phyloP scores from a whole-genome alignment of 1,284 basidiomycete species.

The Ceratobasidium sp. region DNA sequence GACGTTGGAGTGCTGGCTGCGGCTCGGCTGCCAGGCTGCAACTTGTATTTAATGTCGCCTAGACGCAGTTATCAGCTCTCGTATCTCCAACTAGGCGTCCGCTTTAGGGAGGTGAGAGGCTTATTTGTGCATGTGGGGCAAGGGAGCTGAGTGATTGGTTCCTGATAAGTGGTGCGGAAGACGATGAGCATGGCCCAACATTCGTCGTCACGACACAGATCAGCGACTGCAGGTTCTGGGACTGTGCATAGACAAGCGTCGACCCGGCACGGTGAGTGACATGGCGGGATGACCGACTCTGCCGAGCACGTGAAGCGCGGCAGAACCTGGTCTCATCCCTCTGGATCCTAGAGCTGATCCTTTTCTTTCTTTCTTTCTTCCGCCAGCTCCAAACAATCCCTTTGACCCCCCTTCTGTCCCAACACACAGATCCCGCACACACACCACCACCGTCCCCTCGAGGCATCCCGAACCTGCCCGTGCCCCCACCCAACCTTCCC shows the following conservation, averaged over 20 bases:
- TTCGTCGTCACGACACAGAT: conserved; percentile 1
- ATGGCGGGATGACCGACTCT: not conserved
- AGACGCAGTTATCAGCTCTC: no score
- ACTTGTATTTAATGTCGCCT: no score
- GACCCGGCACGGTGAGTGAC: conserved; percentile 4
- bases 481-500: not conserved
- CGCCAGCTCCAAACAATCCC: not conserved
- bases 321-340: not conserved
- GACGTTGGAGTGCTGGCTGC: no score
- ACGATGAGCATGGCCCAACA: conserved; percentile 28
- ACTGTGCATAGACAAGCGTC: not conserved
- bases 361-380: not conserved
- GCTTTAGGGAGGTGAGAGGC: conserved; percentile 4
- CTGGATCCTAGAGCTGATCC: conserved; percentile 6
- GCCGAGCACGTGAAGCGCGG: conserved; percentile 6
- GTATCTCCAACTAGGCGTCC: no score
- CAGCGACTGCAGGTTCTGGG: not conserved
- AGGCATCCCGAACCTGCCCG: not conserved
- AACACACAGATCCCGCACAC: conserved; percentile 8
- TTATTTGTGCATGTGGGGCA: conserved; percentile 24
- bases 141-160: conserved; percentile 10
- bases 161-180: conserved; percentile 14
- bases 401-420: not conserved
- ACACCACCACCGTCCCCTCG: not conserved
- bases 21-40: no score